A percentile compares a stretch with the other conserved stretches of the same genome.
These are phyloP conservation scores for Monosiga brevicollis DNA, from an alignment of 78 protist species.

Conservation along the genomic window DNA sequence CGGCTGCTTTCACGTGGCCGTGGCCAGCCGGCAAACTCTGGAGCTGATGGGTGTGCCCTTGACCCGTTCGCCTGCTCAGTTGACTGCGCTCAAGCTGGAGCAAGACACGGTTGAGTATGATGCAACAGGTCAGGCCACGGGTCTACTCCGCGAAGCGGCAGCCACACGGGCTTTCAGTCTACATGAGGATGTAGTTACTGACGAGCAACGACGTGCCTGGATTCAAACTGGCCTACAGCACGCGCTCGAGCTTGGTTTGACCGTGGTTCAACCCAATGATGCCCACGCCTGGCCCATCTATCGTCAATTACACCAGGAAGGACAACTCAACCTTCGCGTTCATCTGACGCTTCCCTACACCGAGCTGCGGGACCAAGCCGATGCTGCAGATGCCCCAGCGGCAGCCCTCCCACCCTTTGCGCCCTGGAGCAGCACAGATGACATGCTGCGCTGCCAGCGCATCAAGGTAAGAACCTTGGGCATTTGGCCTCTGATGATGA, in stretches of 20 bases:
- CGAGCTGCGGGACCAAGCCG: neutral
- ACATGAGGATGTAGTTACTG: neutral
- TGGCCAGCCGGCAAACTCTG: neutral
- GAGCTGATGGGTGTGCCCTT: neutral
- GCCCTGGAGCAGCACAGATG: neutral
- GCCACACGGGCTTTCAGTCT: neutral
- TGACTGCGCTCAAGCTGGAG: neutral
- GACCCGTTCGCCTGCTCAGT: neutral
- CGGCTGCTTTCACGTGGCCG: neutral
- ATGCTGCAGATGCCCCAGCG: too few relatives aligned
- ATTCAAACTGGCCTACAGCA: neutral
- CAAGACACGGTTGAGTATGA: neutral
- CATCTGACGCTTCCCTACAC: neutral
- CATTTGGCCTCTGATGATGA: too few relatives aligned
- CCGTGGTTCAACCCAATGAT: conserved; percentile 1
- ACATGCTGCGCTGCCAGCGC: neutral
- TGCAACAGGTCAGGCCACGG: neutral
- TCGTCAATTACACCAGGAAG: neutral
- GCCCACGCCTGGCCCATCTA: neutral
- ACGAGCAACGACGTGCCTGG: neutral
- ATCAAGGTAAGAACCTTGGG: too few relatives aligned
- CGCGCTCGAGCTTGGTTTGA: neutral
- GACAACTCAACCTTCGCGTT: neutral
- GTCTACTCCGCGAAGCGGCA: neutral
- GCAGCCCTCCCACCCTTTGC: too few relatives aligned